Percentiles rank a stretch among this genome's conserved stretches.
Conservation (phyloP, 768 basidiomycete species). For the Mycena rosella region DNA sequence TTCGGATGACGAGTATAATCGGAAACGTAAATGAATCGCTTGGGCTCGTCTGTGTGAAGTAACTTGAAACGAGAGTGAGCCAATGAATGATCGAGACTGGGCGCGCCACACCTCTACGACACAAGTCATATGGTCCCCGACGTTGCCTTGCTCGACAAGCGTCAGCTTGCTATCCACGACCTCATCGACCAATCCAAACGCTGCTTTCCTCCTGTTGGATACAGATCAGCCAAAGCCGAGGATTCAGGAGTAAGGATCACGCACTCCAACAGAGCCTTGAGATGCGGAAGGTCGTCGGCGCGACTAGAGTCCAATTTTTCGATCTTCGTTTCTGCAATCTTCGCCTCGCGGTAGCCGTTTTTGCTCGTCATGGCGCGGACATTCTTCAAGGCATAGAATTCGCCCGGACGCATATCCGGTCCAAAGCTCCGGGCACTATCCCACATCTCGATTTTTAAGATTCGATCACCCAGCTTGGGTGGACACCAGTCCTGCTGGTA, state of each 20-base stretch:
- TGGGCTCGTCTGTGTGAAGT: conserved; percentile 54
- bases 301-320: conserved; percentile 56
- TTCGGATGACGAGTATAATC: conserved; percentile 71
- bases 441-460: conserved; percentile 74
- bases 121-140: conserved; percentile 63
- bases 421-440: conserved; percentile 60
- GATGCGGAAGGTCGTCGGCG: conserved; percentile 47
- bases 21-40: conserved; percentile 65
- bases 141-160: conserved; percentile 61
- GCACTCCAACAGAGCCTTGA: conserved; percentile 67
- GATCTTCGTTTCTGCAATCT: conserved; percentile 62
- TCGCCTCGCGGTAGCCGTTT: conserved; percentile 65
- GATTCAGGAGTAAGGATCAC: conserved; percentile 36
- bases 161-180: conserved; percentile 55
- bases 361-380: conserved; percentile 56
- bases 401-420: conserved; percentile 58
- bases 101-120: conserved; percentile 64
- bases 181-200: conserved; percentile 30
- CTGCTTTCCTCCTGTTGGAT: conserved; percentile 53
- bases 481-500: conserved; percentile 63
- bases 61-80: conserved; percentile 51
- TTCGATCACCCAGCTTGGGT: conserved; percentile 53
- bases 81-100: neutral
- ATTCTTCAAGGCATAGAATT: conserved; percentile 68
- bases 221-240: conserved; percentile 13